phyloP scores from a whole-genome alignment of 2,329 filamentous ascomycete genomes.

The Aspergillus thermomutatus region DNA sequence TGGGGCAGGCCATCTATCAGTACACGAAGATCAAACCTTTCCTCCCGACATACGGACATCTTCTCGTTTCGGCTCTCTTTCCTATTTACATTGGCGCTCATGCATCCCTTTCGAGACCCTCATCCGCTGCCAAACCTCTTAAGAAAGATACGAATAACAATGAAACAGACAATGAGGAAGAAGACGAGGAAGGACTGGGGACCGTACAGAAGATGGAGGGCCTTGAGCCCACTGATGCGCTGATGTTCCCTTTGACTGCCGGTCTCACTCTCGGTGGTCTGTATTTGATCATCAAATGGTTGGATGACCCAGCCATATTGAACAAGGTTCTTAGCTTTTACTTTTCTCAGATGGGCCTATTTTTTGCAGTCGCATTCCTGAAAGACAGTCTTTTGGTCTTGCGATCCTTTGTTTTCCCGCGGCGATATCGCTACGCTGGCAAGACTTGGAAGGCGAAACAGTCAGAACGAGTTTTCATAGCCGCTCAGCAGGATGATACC shows the following conservation, averaged over 20 bases:
- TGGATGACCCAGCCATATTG: slow-evolving; percentile 74
- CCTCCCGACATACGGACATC: slow-evolving; percentile 58
- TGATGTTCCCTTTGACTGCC: slow-evolving; percentile 79
- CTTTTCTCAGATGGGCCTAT: slow-evolving; percentile 75
- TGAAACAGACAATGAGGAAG: slow-evolving; percentile 38
- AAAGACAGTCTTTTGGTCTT: slow-evolving; percentile 67
- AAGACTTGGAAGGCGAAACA: slow-evolving; percentile 47
- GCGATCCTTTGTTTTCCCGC: slow-evolving; percentile 69
- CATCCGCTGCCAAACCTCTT: slow-evolving; percentile 66
- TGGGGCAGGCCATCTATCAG: slow-evolving; percentile 43
- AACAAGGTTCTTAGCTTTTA: slow-evolving; percentile 82
- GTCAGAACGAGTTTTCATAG: slow-evolving; percentile 28
- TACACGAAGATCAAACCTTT: slow-evolving; percentile 43
- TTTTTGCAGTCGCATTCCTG: slow-evolving; percentile 69
- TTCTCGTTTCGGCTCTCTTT: slow-evolving; percentile 67
- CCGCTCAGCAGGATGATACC: slow-evolving; percentile 7
- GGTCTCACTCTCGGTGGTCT: slow-evolving; percentile 68
- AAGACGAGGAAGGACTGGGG: slow-evolving; percentile 53
- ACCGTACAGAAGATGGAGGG: slow-evolving; percentile 61
- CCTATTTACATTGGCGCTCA: slow-evolving; percentile 84
- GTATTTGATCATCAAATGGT: slow-evolving; percentile 86
- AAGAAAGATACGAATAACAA: slow-evolving; percentile 42
- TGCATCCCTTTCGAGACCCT: slow-evolving; percentile 77
- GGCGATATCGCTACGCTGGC: slow-evolving; percentile 57
- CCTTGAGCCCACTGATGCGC: slow-evolving; percentile 71